Conservation (phyloP, 208 protist genomes). For the Spongospora subterranea region DNA sequence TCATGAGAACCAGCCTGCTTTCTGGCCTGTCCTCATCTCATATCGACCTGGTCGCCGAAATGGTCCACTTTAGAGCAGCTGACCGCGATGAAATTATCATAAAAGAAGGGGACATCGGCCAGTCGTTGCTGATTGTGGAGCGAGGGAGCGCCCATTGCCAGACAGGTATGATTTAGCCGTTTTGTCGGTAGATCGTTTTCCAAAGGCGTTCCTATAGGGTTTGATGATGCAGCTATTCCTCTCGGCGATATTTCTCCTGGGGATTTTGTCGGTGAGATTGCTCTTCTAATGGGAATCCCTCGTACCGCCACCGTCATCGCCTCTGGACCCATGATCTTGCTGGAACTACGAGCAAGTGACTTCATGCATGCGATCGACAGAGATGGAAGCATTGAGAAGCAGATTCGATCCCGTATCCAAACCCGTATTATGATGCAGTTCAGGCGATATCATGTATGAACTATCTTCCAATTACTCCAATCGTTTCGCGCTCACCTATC, state of each 20-base stretch:
- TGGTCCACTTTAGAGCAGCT: constrained; percentile 1
- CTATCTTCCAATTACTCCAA: background rate
- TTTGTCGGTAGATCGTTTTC: too few species aligned
- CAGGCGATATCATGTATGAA: background rate
- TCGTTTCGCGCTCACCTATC: background rate
- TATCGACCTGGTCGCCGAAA: background rate
- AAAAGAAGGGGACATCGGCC: background rate
- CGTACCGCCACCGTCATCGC: background rate
- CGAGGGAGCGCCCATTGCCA: background rate
- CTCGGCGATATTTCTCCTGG: background rate
- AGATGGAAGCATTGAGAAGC: background rate
- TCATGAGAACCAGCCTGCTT: background rate
- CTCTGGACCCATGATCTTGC: background rate
- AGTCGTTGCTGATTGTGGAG: background rate
- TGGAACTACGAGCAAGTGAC: background rate
- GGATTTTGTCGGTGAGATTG: constrained; percentile 30
- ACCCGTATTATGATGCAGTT: constrained; percentile 9
- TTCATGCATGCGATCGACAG: background rate
- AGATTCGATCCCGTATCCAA: constrained; percentile 18
- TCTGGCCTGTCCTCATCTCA: background rate
- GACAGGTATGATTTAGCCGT: background rate
- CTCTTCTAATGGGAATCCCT: constrained; percentile 15
- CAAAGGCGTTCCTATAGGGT: background rate
- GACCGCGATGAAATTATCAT: background rate
- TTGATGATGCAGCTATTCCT: background rate